Evolutionary conservation across 2,329 filamentous ascomycete species (phyloP), one percentile per base, ranked within the genome.

Genomic region (Tolypocladium cylindrosporum): DNA sequence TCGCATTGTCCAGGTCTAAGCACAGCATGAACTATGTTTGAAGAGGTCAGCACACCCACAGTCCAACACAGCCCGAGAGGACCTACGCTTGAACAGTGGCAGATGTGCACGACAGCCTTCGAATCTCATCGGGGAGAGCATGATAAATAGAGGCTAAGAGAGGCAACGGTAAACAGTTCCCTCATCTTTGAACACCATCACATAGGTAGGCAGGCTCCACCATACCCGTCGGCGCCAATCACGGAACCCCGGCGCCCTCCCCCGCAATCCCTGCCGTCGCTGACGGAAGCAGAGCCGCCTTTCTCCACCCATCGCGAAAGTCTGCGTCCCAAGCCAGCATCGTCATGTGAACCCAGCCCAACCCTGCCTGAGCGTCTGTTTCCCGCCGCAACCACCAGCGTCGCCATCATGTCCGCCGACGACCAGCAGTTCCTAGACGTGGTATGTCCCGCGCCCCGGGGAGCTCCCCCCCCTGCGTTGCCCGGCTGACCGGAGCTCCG

Each of bases 401-500:
- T 51, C 58, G 54, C 48, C 69, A 81, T 68, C 64, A 93, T 93
- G 89, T 87, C 89, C 64, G 85, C 83, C 69, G 88, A 92, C 70
- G 88, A 91, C 69, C 86, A 90, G 75, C 85, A 88, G 66, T 88
- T 92, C 69, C 76, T 91, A 63, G 88, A 91, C 74, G 79, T 88
- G 69, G 89, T 92, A 75, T 78, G 86, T 63, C 62, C 55, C 39
- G 37, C 21, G 37, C 54, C 48, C 37, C 37, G 54, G 21, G 9
- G 6, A 11, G 27, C 14, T 27, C 39, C 14, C 11, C 19, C 50
- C 39, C 11, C 19, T 27, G 39, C 42, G 48, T 19, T n/a, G 24
- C 34, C 8, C 42, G 5, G 39, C 59, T 61, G 40, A 60, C 57
- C 43, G 42, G 16, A 54, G 52, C 42, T 42, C 54, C 31, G 41